A percentile compares a stretch with the other conserved stretches of the same genome.
Evolutionary conservation across 495 filamentous ascomycete genomes (phyloP).

Genomic region (Pseudevernia furfuracea): DNA sequence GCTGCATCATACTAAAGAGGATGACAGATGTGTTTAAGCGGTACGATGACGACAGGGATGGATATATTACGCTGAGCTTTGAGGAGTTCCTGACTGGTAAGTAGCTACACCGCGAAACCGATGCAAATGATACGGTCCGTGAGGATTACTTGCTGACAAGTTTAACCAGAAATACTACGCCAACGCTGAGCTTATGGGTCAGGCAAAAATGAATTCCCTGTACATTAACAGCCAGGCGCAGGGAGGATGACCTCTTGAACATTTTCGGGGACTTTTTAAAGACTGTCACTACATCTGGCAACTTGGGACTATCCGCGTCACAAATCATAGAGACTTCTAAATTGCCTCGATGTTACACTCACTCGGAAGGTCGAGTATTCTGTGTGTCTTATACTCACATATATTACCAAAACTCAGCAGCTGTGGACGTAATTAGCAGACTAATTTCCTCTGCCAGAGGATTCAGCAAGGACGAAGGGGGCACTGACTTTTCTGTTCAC

Average conservation of each 20-base stretch:
- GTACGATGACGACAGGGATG: slow-evolving; percentile 94
- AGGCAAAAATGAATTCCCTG: not conserved
- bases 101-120: slow-evolving; percentile 2
- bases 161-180: slow-evolving; percentile 8
- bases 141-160: not conserved
- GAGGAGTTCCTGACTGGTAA: slow-evolving; percentile 68
- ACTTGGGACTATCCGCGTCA: not conserved
- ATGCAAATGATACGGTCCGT: not conserved
- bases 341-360: not conserved
- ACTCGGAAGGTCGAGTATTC: too few relatives aligned
- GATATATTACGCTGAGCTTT: slow-evolving; percentile 77
- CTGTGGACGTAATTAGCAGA: too few relatives aligned
- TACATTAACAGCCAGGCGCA: not conserved
- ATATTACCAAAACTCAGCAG: too few relatives aligned
- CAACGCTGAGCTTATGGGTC: slow-evolving; percentile 11
- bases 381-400: too few relatives aligned
- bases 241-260: not conserved
- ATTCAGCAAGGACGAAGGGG: too few relatives aligned
- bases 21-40: slow-evolving; percentile 99
- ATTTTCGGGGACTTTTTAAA: not conserved
- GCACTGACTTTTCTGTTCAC: too few relatives aligned
- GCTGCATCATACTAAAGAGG: slow-evolving; percentile 88
- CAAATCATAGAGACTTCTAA: not conserved
- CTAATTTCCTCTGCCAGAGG: too few relatives aligned
- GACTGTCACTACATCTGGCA: not conserved